These are phyloP conservation scores for Candida arabinofermentans DNA, from an alignment of 805 yeast species.

Conservation along the genomic window DNA sequence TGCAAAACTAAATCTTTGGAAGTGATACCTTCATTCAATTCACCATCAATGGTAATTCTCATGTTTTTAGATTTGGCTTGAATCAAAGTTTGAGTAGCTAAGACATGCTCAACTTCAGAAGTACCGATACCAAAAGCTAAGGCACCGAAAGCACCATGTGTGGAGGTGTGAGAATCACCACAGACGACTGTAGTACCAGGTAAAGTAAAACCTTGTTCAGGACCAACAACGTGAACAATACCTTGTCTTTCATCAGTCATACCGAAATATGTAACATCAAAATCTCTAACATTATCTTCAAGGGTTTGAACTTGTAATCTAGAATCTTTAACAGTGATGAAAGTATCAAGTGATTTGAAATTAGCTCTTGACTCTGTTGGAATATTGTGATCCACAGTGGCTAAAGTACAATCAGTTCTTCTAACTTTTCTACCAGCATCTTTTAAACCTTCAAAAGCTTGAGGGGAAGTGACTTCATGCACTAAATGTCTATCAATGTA, in stretches of 20 bases:
- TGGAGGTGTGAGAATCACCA: constrained; percentile 98
- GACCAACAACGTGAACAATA: constrained; percentile 97
- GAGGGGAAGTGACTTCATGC: constrained; percentile 98
- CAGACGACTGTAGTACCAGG: constrained; percentile 99
- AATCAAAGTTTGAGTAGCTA: constrained; percentile 94
- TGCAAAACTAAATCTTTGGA: constrained; percentile 94
- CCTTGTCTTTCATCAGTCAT: constrained; percentile 96
- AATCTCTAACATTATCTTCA: constrained; percentile 87
- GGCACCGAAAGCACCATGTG: constrained; percentile 98
- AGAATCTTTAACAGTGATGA: constrained; percentile 88
- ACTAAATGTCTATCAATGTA: constrained; percentile 97
- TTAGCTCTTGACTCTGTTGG: constrained; percentile 86
- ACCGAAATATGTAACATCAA: constrained; percentile 89
- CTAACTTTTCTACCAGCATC: constrained; percentile 87
- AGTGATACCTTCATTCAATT: constrained; percentile 82
- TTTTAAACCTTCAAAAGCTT: constrained; percentile 93
- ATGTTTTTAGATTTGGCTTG: constrained; percentile 95
- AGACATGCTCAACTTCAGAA: constrained; percentile 97
- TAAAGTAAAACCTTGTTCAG: constrained; percentile 97
- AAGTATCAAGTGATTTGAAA: constrained; percentile 69
- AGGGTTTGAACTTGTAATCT: constrained; percentile 88
- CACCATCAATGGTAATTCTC: constrained; percentile 85
- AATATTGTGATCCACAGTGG: constrained; percentile 95
- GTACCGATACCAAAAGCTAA: constrained; percentile 99
- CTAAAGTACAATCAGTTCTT: constrained; percentile 88